Evolutionary conservation across 768 basidiomycete species (phyloP), one percentile per base, ranked within the genome.

Genomic region (Solioccasus polychromus): DNA sequence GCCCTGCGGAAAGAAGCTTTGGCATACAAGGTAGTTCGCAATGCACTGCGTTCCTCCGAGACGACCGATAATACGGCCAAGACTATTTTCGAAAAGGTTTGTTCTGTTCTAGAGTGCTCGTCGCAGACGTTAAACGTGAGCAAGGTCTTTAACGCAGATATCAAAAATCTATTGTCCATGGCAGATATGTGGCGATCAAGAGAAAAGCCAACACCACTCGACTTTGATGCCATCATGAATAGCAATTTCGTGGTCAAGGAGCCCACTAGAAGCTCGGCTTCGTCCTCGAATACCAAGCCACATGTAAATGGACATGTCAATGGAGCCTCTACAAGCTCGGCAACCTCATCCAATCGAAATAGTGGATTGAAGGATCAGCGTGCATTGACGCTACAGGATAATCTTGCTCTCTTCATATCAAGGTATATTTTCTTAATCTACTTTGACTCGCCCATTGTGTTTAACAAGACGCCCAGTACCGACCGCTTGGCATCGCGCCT

Each of bases 181-280:
- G 68, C 80, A 12, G 96, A 98, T 57, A 97, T 99, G 93, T 99
- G 96, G 96, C 83, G 83, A 25, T 79, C 86, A 6, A 79, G 95
- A 31, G 79, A 83, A n/a, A 86, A 85, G 41, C 96, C 96, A 1
- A 79, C 77, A 0, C 84, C 94, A 1, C 77, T 99, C 22, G 82
- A 88, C 47, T 92, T 84, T 57, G 82, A 88, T n/a, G 66, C 69
- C 3, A 92, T 98, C 53, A 63, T 81, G 55, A 67, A 80, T 15
- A 83, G 75, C 5, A 73, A 76, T 1, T 92, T 91, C 57, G 60
- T 67, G 11, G 65, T 77, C 17, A 71, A 66, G 42, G 61, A 48
- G 52, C 63, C 61, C 32, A 50, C 25, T 5, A 61, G 43, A 32
- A 43, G 44, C 11, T 44, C 42, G 4, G 20, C 47, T 9, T 44